Evolutionary conservation across 805 yeast species (phyloP), one percentile per base, ranked within the genome.

Genomic region (Schizosaccharomyces cryophilus): DNA sequence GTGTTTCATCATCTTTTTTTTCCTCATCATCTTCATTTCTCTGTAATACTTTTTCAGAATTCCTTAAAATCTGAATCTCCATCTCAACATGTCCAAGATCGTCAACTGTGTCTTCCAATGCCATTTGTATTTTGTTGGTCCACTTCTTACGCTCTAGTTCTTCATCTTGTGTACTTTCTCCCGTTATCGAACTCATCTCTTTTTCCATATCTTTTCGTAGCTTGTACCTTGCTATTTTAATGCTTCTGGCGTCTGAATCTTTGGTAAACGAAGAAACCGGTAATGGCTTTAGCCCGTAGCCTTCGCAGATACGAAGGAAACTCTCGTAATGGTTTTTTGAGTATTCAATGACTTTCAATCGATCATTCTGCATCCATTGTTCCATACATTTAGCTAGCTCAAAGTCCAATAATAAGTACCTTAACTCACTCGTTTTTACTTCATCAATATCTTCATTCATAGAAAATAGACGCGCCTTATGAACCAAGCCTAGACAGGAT

Each of bases 401-500:
- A 19, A 21, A 29, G 15, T 19, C 26, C 11, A 42, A 5, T n/a
- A 29, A 11, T 6, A 42, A 24, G 11, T 62, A 64, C 24, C 59
- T 80, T 21, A 88, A 68, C 55, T 85, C 80, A 4, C 72, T 68
- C 0, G 94, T 83, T 48, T 78, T 74, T 11, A 88, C 66, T 66
- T 88, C 96, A 0, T 81, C 85, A 1, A 85, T 62, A 0, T 75
- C 67, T 68, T 88, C 96, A 69, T 87, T 87, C 13, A 72, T 71
- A 66, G 90, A 84, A 71, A 85, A 87, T 29, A 87, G 69, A 2
- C 80, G 74, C 19, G 81, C 70, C n/a, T 72, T 71, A 13, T 74
- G 71, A 0, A 56, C 47, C 17, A 56, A 26, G 4, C 35, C 29
- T 7, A 35, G 29, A 35, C 60, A 56, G 30, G 19, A 17, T 15